Conservation (phyloP, 352 stramenopile genomes). For the Globisporangium orthogonon region DNA sequence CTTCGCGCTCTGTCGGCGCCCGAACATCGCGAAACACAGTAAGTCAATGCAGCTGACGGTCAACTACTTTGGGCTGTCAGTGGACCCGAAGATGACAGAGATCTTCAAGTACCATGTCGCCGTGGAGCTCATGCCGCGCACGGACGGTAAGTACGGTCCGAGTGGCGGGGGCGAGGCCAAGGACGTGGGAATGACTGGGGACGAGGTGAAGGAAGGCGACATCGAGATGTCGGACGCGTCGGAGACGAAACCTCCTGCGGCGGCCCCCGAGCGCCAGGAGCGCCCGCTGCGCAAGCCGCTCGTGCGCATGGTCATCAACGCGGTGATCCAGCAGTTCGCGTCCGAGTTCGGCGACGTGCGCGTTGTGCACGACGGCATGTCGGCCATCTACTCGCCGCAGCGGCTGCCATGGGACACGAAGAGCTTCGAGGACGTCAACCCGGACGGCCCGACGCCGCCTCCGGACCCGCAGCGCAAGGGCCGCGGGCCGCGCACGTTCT, state of each 20-base stretch:
- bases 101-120: constrained; percentile 76
- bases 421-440: constrained; percentile 46
- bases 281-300: constrained; percentile 36
- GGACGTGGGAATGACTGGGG: constrained; percentile 28
- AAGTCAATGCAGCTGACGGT: constrained; percentile 36
- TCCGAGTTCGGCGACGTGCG: constrained; percentile 43
- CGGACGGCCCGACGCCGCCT: constrained; percentile 25
- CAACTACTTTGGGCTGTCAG: constrained; percentile 62
- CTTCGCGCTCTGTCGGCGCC: constrained; percentile 43
- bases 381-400: constrained; percentile 41
- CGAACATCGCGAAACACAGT: constrained; percentile 22
- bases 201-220: constrained; percentile 30
- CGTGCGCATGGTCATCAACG: constrained; percentile 58
- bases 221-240: constrained; percentile 38
- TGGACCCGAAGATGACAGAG: constrained; percentile 35
- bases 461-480: constrained; percentile 16
- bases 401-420: constrained; percentile 51
- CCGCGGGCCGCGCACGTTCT: constrained; percentile 48
- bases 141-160: constrained; percentile 47
- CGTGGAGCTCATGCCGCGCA: constrained; percentile 41
- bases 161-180: constrained; percentile 24
- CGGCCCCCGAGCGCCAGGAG: constrained; percentile 20
- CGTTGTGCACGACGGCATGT: constrained; percentile 62
- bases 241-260: constrained; percentile 5
- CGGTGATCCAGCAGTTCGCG: constrained; percentile 41